These are phyloP conservation scores for Aureobasidium sp. DNA, from an alignment of 2,329 filamentous ascomycete species.

Conservation along the genomic window DNA sequence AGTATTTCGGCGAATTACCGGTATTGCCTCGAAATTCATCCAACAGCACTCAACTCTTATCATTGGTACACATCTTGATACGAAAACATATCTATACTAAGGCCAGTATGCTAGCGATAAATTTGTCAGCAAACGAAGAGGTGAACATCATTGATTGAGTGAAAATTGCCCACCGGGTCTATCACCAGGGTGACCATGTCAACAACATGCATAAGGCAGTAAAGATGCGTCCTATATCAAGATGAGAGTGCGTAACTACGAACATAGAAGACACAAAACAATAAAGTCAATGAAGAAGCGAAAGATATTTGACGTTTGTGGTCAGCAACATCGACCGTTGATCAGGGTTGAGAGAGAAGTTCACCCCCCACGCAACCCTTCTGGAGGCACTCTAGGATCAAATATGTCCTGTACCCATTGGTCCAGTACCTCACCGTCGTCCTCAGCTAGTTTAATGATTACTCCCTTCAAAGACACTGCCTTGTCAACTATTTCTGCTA, in stretches of 20 bases:
- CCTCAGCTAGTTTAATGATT: slow-evolving; percentile 12
- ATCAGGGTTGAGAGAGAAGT: background rate
- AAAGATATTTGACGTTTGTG: background rate
- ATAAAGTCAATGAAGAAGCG: background rate
- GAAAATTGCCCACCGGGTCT: background rate
- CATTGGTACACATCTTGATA: background rate
- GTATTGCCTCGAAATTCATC: background rate
- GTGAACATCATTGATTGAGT: background rate
- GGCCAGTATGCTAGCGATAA: background rate
- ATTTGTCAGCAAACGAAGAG: no score
- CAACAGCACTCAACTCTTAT: background rate
- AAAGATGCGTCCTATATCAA: background rate
- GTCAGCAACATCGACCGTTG: background rate
- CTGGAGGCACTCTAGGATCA: slow-evolving; percentile 18
- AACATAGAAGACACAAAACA: background rate
- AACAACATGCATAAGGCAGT: background rate
- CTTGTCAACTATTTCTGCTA: slow-evolving; percentile 27
- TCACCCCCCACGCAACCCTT: background rate
- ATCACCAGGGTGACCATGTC: background rate
- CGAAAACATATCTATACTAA: no score
- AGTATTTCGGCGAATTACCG: no score
- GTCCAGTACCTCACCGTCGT: slow-evolving; percentile 17
- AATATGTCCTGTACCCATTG: slow-evolving; percentile 25
- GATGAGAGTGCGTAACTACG: background rate
- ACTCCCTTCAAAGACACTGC: slow-evolving; percentile 22